phyloP scores from a whole-genome alignment of 2,329 filamentous ascomycete species.

The Lachnellula subtilissima region DNA sequence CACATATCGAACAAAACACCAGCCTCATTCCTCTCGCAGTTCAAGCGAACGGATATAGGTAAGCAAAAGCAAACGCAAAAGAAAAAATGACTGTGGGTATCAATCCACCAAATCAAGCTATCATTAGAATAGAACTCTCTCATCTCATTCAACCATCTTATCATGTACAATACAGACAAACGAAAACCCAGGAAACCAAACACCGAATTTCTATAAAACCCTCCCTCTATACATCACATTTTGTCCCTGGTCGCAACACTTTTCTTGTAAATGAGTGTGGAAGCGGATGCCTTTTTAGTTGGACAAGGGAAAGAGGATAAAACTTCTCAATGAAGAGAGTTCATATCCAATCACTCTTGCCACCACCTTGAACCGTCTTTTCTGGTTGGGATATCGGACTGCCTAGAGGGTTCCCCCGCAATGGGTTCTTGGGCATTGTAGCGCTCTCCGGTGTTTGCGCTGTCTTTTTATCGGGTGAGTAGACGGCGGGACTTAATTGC shows the following conservation, averaged over 20 bases:
- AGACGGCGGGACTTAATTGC: constrained; percentile 46
- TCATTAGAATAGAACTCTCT: constrained; percentile 9
- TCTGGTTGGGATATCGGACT: background rate
- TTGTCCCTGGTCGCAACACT: background rate
- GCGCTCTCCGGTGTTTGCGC: background rate
- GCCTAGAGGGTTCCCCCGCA: constrained; percentile 3
- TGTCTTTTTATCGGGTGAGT: constrained; percentile 29
- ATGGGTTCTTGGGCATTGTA: constrained; percentile 1
- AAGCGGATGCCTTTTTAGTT: background rate
- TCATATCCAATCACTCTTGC: constrained; percentile 11
- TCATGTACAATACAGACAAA: background rate
- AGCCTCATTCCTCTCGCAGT: background rate
- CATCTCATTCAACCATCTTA: background rate
- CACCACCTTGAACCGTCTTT: background rate
- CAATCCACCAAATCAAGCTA: constrained; percentile 7
- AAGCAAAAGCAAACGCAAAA: background rate
- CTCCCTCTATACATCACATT: background rate
- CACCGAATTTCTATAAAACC: background rate
- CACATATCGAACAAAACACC: background rate
- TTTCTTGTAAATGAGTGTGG: background rate
- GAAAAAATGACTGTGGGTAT: background rate
- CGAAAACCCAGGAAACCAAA: background rate
- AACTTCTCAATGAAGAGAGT: background rate
- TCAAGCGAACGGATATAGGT: background rate
- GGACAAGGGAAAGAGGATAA: no score